Evolutionary conservation across 768 basidiomycete genomes (phyloP), one percentile per base, ranked within the genome.

Genomic region (Hirschioporus abietinus): DNA sequence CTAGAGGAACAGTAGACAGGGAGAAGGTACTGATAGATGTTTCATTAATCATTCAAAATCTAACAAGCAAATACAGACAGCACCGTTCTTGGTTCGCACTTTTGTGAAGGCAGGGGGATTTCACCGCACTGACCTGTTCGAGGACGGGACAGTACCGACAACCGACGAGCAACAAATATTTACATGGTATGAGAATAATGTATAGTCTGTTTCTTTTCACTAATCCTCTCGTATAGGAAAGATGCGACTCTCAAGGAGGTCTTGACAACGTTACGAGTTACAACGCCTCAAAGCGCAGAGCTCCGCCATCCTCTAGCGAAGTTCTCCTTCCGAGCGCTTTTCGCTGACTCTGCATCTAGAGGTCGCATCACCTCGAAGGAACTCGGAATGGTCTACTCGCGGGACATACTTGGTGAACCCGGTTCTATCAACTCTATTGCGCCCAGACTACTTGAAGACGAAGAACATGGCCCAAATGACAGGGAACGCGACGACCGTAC

Each of bases 101-200:
- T 94, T 94, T 74, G 83, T 93, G 66, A 93, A 92, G 84, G 85
- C 91, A 52, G 91, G 90, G 23, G 79, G 85, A 42, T 92, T 92
- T 74, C 92, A 93, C 74, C 83, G 89, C 58, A 77, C 92, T 25
- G 76, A 80, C 3, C 80, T 91, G 65, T 94, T 94, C 70, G 91
- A 94, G 72, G 91, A 93, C 67, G 87, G 90, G 0, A 83, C 84
- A 1, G 80, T 90, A 2, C 92, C 92, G 7, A 88, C 88, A 1
- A 87, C 88, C 7, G 92, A 94, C 68, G 92, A 94, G 72, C 88
- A 91, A 61, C 91, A 93, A 72, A 77, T 94, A 35, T 93, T 89
- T 71, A 89, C 90, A 7, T 94, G 92, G 92, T 90, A 71, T 20
- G 42, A 52, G 42, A 36, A 3, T 20, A 52, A 52, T 25, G 81